Conservation (phyloP, 1,139 yeast species). For the Yarrowia galli region DNA sequence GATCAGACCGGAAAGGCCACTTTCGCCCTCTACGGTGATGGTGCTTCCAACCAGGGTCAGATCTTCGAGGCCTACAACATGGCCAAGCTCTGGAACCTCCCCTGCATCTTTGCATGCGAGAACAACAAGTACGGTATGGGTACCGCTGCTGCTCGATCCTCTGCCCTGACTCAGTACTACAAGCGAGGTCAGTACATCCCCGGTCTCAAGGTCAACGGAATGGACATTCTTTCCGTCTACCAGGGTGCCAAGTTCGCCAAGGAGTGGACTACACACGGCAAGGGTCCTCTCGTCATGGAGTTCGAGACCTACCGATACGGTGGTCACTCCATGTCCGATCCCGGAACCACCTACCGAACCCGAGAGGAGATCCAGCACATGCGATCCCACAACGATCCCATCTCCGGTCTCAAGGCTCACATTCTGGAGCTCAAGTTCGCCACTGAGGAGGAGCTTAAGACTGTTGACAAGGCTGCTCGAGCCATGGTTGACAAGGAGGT, state of each 20-base stretch:
- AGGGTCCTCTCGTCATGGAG: slow-evolving; percentile 95
- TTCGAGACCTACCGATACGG: slow-evolving; percentile 99
- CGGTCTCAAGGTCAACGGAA: slow-evolving; percentile 97
- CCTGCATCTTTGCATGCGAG: slow-evolving; percentile 94
- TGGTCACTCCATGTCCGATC: slow-evolving; percentile 99
- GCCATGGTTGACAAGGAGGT: slow-evolving; percentile 93
- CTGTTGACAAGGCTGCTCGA: slow-evolving; percentile 95
- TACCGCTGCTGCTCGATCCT: slow-evolving; percentile 94
- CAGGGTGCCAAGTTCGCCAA: slow-evolving; percentile 97
- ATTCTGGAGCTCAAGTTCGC: slow-evolving; percentile 84
- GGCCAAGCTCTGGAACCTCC: slow-evolving; percentile 99
- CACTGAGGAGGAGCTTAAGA: slow-evolving; percentile 91
- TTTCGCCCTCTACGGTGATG: slow-evolving; percentile 95
- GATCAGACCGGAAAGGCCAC: slow-evolving; percentile 77
- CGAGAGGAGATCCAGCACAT: slow-evolving; percentile 99
- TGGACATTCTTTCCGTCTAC: slow-evolving; percentile 95
- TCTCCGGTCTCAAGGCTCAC: slow-evolving; percentile 91
- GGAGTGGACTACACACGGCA: slow-evolving; percentile 92
- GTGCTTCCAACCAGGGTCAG: slow-evolving; percentile 99
- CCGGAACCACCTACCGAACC: slow-evolving; percentile 99
- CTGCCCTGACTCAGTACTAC: slow-evolving; percentile 95
- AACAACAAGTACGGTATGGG: slow-evolving; percentile 99
- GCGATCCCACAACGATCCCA: slow-evolving; percentile 98
- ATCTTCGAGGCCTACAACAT: slow-evolving; percentile 96
- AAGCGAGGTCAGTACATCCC: slow-evolving; percentile 99